Percentiles rank a stretch among this genome's conserved stretches.
phyloP scores from a whole-genome alignment of 305 asterid species.

The Rubia occidens region DNA sequence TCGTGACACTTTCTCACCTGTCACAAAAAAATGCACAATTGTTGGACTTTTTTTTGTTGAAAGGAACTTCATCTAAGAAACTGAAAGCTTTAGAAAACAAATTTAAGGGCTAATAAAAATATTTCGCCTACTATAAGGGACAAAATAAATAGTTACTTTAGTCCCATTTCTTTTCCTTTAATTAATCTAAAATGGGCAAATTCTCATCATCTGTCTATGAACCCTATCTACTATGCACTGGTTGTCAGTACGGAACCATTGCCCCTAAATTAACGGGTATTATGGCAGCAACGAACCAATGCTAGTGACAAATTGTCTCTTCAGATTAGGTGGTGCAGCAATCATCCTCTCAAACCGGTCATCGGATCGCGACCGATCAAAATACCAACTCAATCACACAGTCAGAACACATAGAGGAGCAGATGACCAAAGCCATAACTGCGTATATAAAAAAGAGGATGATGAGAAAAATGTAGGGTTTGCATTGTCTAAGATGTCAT shows the following conservation, averaged over 20 bases:
- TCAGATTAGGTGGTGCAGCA: constrained; percentile 37
- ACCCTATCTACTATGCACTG: constrained; percentile 26
- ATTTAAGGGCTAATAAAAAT: no score
- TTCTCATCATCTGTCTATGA: not conserved
- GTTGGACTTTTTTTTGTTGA: no score
- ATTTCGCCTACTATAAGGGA: no score
- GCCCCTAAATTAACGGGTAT: constrained; percentile 23
- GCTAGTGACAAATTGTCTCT: constrained; percentile 29
- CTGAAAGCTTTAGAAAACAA: no score
- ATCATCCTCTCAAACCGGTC: constrained; percentile 32
- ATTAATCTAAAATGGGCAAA: no score
- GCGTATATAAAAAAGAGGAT: constrained; percentile 41
- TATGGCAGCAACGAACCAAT: constrained; percentile 29
- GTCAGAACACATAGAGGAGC: constrained; percentile 44
- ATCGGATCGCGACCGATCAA: constrained; percentile 27
- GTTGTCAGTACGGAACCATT: constrained; percentile 32
- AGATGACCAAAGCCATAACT: constrained; percentile 36
- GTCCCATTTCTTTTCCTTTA: no score
- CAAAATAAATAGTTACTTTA: no score
- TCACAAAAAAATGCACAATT: no score
- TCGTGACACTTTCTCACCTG: no score
- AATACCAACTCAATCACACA: constrained; percentile 38
- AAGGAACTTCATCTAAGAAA: no score
- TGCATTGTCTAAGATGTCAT: constrained; percentile 36
- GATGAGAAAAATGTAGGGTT: constrained; percentile 26